Conservation (phyloP, 2,329 filamentous ascomycete species). For the Neopestalotiopsis rosae region DNA sequence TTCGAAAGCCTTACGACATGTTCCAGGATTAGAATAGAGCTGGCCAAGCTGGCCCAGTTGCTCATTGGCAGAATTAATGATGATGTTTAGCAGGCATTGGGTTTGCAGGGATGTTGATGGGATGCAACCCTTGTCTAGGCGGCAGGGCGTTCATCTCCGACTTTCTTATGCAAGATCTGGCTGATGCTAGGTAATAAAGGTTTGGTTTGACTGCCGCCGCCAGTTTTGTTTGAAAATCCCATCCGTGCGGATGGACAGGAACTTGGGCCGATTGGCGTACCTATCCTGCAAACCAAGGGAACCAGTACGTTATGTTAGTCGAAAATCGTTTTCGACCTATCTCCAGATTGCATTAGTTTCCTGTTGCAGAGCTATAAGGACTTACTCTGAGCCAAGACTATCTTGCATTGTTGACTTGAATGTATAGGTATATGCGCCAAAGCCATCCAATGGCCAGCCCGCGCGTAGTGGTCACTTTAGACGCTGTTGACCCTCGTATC, state of each 20-base stretch:
- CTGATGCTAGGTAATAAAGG: not conserved
- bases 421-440: too few species aligned
- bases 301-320: too few species aligned
- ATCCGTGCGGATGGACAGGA: not conserved
- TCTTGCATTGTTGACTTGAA: too few species aligned
- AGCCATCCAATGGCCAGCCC: too few species aligned
- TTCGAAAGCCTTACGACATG: constrained; percentile 1
- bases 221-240: not conserved
- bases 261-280: too few species aligned
- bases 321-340: too few species aligned
- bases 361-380: too few species aligned
- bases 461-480: too few species aligned
- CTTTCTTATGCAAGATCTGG: constrained; percentile 27
- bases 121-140: constrained; percentile 18
- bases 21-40: not conserved
- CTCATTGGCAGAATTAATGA: not conserved
- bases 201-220: not conserved
- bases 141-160: constrained; percentile 30
- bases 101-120: constrained; percentile 7
- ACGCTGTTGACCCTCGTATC: too few species aligned
- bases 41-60: not conserved
- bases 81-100: not conserved
- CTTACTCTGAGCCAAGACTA: too few species aligned
- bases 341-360: too few species aligned
- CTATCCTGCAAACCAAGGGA: too few species aligned